Evolutionary conservation across 2,329 filamentous ascomycete genomes (phyloP), one percentile per base, ranked within the genome.

Genomic region (Botryotinia calthae): DNA sequence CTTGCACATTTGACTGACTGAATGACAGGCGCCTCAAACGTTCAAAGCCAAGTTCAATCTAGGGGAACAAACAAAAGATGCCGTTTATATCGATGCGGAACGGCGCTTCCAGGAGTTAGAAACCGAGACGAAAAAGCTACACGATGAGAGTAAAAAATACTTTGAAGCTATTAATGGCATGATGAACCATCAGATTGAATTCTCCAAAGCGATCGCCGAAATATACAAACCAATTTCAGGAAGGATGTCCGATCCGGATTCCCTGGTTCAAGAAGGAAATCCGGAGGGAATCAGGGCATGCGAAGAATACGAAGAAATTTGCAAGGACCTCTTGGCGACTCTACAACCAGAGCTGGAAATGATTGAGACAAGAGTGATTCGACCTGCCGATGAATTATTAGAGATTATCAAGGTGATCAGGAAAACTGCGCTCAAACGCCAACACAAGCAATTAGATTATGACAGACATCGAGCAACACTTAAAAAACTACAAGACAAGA

Each of bases 191-290:
- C 96, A 99, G 85, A 98, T 99, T 83, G 95, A 97, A 82, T 99
- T 99, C 85, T 97, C 95, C 79, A 90, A 97, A 84, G 93, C 95
- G 77, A 95, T 97, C 86, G 91, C 92, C 76, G 96, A 99, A 83
- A 92, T 99, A 79, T 99, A 99, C 87, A 97, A 97, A 82, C 96
- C 96, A 78, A 99, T 99, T 79, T 98, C 95, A 72, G 96, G 96
- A 72, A 92, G 96, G 81, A 88, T 97, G 83, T 98, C 95, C 63
- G 96, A 99, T 82, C 96, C 96, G 16, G 91, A 95, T 79, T 93
- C 93, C 14, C 88, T 93, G 76, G 87, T 92, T 71, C 86, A 91
- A 62, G 92, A 97, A 82, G 94, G 94, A 72, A 98, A 98, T 81
- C 90, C 92, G 1, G 96, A 97, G 81, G 96, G 96, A 72, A 98